phyloP scores from a whole-genome alignment of 2,329 filamentous ascomycete species.

The Ophiostoma sp. region DNA sequence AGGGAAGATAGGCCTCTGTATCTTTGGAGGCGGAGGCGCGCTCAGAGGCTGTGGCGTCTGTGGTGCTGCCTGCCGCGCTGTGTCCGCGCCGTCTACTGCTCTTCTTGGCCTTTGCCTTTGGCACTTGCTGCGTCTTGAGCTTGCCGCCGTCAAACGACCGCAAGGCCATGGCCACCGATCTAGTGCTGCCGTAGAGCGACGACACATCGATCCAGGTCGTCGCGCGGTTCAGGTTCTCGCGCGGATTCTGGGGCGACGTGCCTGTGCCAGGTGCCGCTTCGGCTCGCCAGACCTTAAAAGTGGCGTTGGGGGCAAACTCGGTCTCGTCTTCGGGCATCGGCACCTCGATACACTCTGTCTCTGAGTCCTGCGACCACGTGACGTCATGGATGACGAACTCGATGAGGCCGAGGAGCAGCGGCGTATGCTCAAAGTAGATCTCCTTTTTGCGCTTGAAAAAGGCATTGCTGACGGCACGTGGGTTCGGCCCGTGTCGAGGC shows the following conservation, averaged over 20 bases:
- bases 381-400: slow-evolving; percentile 26
- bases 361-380: slow-evolving; percentile 24
- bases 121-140: slow-evolving; percentile 21
- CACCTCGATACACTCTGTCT: slow-evolving; percentile 24
- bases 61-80: not conserved
- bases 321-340: slow-evolving; percentile 24
- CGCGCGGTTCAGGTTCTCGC: slow-evolving; percentile 24
- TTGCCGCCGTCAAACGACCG: slow-evolving; percentile 22
- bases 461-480: slow-evolving; percentile 26
- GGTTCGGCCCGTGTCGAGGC: slow-evolving; percentile 24
- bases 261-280: slow-evolving; percentile 23
- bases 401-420: slow-evolving; percentile 24
- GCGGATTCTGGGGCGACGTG: slow-evolving; percentile 23
- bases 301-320: slow-evolving; percentile 20
- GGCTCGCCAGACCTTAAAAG: not conserved
- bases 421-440: slow-evolving; percentile 25
- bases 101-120: slow-evolving; percentile 7
- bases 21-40: not conserved
- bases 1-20: not conserved
- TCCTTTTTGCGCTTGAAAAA: slow-evolving; percentile 24
- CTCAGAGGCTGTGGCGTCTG: not conserved
- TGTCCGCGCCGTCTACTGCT: not conserved
- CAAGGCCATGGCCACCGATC: slow-evolving; percentile 20
- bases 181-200: slow-evolving; percentile 24
- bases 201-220: slow-evolving; percentile 26